A percentile compares a stretch with the other conserved stretches of the same genome.
Evolutionary conservation across 1,284 basidiomycete genomes (phyloP).

Genomic region (Trichosporon sp.): DNA sequence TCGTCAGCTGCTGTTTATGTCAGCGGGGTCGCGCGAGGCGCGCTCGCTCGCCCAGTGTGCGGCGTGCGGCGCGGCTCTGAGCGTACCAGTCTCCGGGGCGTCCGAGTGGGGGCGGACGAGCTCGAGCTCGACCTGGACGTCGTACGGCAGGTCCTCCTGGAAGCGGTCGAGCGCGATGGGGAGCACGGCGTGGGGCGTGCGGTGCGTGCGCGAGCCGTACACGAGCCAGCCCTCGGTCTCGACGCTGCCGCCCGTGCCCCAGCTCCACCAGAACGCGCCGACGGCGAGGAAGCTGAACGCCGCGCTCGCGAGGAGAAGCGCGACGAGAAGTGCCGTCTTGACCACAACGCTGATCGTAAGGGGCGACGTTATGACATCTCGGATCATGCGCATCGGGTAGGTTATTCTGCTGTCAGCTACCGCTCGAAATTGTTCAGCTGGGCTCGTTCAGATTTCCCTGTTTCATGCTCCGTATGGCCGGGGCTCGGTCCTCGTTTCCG

Average conservation of each 20-base stretch:
- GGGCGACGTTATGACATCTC: constrained; percentile 37
- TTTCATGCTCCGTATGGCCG: not conserved
- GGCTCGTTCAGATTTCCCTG: not conserved
- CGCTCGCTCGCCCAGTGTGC: not conserved
- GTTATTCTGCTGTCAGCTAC: constrained; percentile 30
- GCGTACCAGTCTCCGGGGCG: constrained; percentile 36
- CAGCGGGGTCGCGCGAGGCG: not conserved
- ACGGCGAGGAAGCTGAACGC: constrained; percentile 41
- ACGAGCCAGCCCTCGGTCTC: constrained; percentile 47
- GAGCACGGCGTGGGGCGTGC: constrained; percentile 42
- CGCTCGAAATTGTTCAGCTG: not conserved
- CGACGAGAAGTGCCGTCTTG: constrained; percentile 32
- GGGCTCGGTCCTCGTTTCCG: not conserved
- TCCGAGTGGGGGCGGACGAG: constrained; percentile 37
- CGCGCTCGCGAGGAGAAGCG: constrained; percentile 34
- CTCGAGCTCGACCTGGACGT: constrained; percentile 47
- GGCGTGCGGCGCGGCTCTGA: too few relatives aligned
- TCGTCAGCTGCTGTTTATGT: not conserved
- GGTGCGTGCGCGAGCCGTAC: constrained; percentile 31
- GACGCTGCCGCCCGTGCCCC: constrained; percentile 41
- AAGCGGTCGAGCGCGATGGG: constrained; percentile 33
- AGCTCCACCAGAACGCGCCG: constrained; percentile 47
- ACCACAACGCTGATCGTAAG: constrained; percentile 42
- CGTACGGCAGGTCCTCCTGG: constrained; percentile 45
- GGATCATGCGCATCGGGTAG: constrained; percentile 32